Base-by-base conservation (phyloP, 225 moss, liverwort and hornwort species). In the Physcomitrium patens region DNA sequence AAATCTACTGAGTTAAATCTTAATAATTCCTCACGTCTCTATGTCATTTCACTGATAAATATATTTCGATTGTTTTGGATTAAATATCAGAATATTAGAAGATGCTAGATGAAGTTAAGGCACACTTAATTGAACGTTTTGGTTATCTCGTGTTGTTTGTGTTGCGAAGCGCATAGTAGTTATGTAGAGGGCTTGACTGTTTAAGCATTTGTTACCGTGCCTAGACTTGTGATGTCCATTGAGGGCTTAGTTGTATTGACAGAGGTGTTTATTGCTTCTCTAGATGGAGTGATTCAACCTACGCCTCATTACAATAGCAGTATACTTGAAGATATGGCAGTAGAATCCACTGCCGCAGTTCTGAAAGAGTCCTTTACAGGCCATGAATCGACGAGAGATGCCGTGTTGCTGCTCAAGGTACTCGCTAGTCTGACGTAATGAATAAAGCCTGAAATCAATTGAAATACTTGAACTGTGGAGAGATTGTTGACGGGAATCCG, bases 301-400 rank as follows among this genome's bases (percentile, higher is more conserved):
- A 91, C 95, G 51, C 99, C 95, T 20, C 87, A 91, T 61, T 99
- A 99, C 80, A 99, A 85, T 42, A 90, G 87, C 61, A 84, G 85
- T 28, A 91, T 95, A 54, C 64, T 93, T 27, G 99, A 99, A 80
- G 99, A 99, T 49, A 86, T 87, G 87, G 69, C 85, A 22, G 57
- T 95, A 42, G 89, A 93, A 71, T 78, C 88, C 56, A 78, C 77
- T 37, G 69, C 87, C 64, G 41, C 64, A 13, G 75, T 81, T 87
- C 69, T 95, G 49, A 82, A 88, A 59, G 77, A 75, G 45, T 64
- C 68, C 44, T 54, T 93, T 9, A 65, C 31, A 13, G 89, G 77
- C 64, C 79, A 77, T 18, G 80, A 77, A 22, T 70, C 80, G 1
- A 77, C 95, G 54, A 82, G 80, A 65, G 93, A 93, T 65, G 87